These are phyloP conservation scores for Juncus effusus DNA, from an alignment of 176 grass and related monocot genomes.

Conservation along the genomic window DNA sequence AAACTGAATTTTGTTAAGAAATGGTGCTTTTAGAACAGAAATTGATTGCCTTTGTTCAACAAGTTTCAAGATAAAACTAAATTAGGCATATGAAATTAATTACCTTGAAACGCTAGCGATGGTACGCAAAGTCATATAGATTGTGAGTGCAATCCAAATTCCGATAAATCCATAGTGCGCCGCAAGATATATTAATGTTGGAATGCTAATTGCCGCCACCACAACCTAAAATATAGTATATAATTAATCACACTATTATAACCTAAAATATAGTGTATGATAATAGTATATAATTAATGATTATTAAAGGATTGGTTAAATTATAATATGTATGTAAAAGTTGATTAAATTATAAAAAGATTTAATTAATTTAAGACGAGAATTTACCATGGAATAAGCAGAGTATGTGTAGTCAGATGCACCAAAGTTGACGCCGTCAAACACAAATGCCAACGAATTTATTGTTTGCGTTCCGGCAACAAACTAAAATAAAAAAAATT, in stretches of 20 bases:
- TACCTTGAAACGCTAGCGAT: slow-evolving; percentile 61
- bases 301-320: background rate
- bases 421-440: slow-evolving; percentile 68
- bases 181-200: slow-evolving; percentile 47
- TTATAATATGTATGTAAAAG: background rate
- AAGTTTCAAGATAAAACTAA: too few species aligned
- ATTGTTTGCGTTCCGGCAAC: slow-evolving; percentile 62
- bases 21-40: too few species aligned
- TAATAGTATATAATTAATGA: background rate
- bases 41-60: too few species aligned
- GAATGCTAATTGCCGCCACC: slow-evolving; percentile 50
- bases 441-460: slow-evolving; percentile 66
- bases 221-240: slow-evolving; percentile 29
- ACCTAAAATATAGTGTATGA: background rate
- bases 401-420: slow-evolving; percentile 64
- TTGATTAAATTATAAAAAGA: background rate
- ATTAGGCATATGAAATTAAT: background rate
- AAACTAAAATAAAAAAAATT: slow-evolving; percentile 36
- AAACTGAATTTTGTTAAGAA: too few species aligned
- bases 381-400: slow-evolving; percentile 59
- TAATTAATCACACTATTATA: background rate
- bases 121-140: slow-evolving; percentile 60
- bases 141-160: slow-evolving; percentile 53
- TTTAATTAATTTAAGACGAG: background rate
- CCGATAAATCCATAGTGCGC: slow-evolving; percentile 47